Conservation (phyloP, 176 grass and related monocot genomes). For the Puya raimondii region DNA sequence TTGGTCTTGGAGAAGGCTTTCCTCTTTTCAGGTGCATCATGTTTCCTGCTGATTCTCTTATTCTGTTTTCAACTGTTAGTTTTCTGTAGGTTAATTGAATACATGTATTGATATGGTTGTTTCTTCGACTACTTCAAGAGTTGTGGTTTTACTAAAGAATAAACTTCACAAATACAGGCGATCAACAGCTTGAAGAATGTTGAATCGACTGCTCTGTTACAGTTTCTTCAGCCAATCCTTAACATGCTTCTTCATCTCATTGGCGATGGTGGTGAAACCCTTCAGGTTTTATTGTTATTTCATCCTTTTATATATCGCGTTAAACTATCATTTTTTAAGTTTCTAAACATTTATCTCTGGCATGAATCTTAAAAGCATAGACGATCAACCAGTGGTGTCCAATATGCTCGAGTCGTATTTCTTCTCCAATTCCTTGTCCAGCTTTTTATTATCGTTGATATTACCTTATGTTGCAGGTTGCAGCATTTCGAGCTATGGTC, state of each 20-base stretch:
- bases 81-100: too few species aligned
- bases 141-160: constrained; percentile 4
- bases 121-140: neutral
- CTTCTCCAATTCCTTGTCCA: neutral
- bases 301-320: neutral
- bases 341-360: too few species aligned
- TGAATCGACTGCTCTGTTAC: constrained; percentile 74
- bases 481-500: constrained; percentile 98
- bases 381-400: too few species aligned
- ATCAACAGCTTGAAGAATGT: constrained; percentile 99
- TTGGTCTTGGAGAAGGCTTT: too few species aligned
- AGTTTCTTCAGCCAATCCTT: constrained; percentile 96
- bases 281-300: constrained; percentile 61
- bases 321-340: too few species aligned
- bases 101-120: neutral
- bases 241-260: constrained; percentile 99
- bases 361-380: too few species aligned
- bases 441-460: constrained; percentile 2
- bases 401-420: neutral
- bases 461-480: constrained; percentile 52
- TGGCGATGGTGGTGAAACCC: constrained; percentile 98
- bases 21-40: too few species aligned
- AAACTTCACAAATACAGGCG: constrained; percentile 42
- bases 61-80: too few species aligned
- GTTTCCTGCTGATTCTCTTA: too few species aligned